A percentile compares a stretch with the other conserved stretches of the same genome.
phyloP scores from a whole-genome alignment of 768 basidiomycete genomes.

The Lactarius evosmus region DNA sequence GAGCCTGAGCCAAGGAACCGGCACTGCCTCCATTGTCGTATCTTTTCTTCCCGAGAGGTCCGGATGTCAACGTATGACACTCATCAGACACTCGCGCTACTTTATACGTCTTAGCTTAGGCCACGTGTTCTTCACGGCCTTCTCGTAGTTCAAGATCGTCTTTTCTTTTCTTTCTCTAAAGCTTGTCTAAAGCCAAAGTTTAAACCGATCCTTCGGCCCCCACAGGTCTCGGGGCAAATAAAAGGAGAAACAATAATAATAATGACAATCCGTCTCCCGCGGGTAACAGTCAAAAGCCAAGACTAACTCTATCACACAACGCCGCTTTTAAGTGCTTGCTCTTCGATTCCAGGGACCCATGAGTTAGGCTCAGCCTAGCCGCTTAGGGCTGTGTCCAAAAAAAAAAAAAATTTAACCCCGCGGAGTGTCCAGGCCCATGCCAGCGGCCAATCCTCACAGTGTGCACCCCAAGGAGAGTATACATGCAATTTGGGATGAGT shows the following conservation, averaged over 20 bases:
- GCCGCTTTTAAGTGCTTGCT: conserved; percentile 21
- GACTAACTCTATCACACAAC: conserved; percentile 11
- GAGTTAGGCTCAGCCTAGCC: conserved; percentile 22
- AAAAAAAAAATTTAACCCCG: conserved; percentile 25
- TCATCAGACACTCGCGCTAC: neutral
- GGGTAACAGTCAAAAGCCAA: conserved; percentile 5
- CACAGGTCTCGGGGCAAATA: neutral
- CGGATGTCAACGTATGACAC: conserved; percentile 8
- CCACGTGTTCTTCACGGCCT: conserved; percentile 12
- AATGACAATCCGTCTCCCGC: conserved; percentile 10
- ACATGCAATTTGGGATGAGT: conserved; percentile 30
- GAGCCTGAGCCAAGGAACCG: conserved; percentile 15
- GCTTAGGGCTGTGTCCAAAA: conserved; percentile 11
- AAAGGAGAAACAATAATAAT: neutral
- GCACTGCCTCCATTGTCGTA: neutral
- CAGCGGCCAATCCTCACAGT: neutral
- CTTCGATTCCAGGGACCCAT: conserved; percentile 12
- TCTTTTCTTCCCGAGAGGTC: conserved; percentile 12
- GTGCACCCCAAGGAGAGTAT: conserved; percentile 19
- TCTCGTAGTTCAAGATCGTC: neutral
- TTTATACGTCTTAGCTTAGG: conserved; percentile 20
- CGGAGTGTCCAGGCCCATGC: conserved; percentile 11
- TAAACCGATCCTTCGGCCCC: neutral
- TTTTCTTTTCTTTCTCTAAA: neutral
- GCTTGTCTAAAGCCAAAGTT: neutral